Evolutionary conservation across 305 asterid species (phyloP).

Genomic region (Fraxinus baroniana): DNA sequence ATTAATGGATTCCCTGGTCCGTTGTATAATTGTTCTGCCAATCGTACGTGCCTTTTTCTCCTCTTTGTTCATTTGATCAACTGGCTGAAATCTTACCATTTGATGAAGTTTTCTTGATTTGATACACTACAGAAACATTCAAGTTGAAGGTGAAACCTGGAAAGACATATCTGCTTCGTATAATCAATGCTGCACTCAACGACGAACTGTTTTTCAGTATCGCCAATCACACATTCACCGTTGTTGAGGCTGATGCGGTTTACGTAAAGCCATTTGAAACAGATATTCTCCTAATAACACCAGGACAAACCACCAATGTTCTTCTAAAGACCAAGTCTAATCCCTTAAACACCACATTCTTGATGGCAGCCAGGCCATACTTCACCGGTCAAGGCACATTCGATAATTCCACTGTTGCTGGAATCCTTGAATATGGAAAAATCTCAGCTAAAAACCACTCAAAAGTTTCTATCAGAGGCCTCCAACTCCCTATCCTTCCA

Average conservation of each 20-base stretch:
- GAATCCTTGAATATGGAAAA: slow-evolving; percentile 33
- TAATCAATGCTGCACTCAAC: slow-evolving; percentile 53
- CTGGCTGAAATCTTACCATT: not conserved
- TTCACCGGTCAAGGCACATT: slow-evolving; percentile 43
- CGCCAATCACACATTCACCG: slow-evolving; percentile 37
- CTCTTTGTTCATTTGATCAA: not conserved
- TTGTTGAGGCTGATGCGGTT: slow-evolving; percentile 46
- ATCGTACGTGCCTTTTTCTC: slow-evolving; percentile 19
- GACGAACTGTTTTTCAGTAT: slow-evolving; percentile 46
- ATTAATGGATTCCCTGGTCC: slow-evolving; percentile 54
- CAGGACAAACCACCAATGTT: slow-evolving; percentile 54
- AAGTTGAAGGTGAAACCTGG: slow-evolving; percentile 42
- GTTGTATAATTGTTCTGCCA: slow-evolving; percentile 43
- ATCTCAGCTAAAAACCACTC: not conserved
- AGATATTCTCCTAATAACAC: slow-evolving; percentile 29
- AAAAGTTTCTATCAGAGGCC: slow-evolving; percentile 18
- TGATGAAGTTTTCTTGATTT: not conserved
- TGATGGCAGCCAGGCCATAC: slow-evolving; percentile 49
- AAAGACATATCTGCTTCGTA: slow-evolving; percentile 42
- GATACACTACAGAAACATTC: slow-evolving; percentile 35
- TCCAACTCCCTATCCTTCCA: slow-evolving; percentile 49
- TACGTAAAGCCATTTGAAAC: slow-evolving; percentile 47
- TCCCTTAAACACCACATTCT: slow-evolving; percentile 24
- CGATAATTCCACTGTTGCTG: slow-evolving; percentile 48
- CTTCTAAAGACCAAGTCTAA: slow-evolving; percentile 33